Base-by-base conservation (phyloP, 1,139 yeast species). In the Diutina pseudorugosa region DNA sequence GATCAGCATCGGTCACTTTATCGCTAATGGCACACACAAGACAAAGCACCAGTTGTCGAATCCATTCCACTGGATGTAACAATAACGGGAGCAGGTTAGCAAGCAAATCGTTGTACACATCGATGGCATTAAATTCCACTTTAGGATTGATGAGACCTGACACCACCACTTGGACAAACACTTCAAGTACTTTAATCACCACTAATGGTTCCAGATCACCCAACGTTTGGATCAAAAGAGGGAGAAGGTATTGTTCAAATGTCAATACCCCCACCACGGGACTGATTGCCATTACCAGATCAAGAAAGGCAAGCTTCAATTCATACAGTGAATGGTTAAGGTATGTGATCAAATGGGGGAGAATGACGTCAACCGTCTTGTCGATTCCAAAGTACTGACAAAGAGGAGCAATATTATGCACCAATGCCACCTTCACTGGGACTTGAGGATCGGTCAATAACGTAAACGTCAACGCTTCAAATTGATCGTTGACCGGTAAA, bases 331-430 rank as follows among this genome's bases (percentile, higher is more conserved):
- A 75, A 62, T 90, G 97, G 64, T 94, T 94, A 55, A 94, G 69
- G 61, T 90, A 94, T 0, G 98, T 91, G 49, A 93, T 90, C 53
- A 91, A 70, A 70, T 94, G 98, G 47, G 96, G 91, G 51, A 94
- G 67, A 16, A 94, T 82, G 47, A 91, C 73, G 65, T 94, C 98
- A 62, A 87, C 90, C 0, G 96, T 85, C 59, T 82, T 85, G 52
- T 89, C 95, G 51, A 84, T 81, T 0, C 97, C 97, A 63, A 94
- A 84, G 57, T 85, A 86, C 20, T 82, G 74, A 60, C 97, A 88
- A 6, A 94, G 66, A 0, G 93, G 88, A 12, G 85, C 70, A 20
- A 91, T 83, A 55, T 85, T 80, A 47, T 74, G 68, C 51, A 94
- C 71, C 18, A 93, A 66, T 0, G 95, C 77, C 41, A 87, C 76